These are phyloP conservation scores for Chenopodium berlandieri DNA, from an alignment of 148 eudicot genomes.

Conservation along the genomic window DNA sequence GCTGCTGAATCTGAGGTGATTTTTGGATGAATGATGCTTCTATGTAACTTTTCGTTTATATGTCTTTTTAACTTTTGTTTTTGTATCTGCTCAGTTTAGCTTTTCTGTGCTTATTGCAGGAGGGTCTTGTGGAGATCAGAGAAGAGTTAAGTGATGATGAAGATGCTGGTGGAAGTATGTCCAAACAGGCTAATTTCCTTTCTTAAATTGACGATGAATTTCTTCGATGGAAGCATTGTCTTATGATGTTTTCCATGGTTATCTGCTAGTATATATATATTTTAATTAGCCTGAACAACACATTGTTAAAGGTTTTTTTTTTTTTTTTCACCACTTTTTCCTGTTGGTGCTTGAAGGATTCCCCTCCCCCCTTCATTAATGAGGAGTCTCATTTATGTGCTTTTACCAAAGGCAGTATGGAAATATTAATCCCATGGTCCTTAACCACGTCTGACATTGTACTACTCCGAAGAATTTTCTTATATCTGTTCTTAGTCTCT, in stretches of 20 bases:
- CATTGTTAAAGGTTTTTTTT: neutral
- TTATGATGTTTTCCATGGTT: neutral
- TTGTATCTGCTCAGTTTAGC: conserved; percentile 11
- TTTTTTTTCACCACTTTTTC: no score
- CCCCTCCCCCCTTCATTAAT: neutral
- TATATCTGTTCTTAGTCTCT: neutral
- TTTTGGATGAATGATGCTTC: neutral
- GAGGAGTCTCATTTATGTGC: neutral
- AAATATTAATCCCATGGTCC: neutral
- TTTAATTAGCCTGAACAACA: neutral
- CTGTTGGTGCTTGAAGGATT: neutral
- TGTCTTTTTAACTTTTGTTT: neutral
- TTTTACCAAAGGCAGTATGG: neutral
- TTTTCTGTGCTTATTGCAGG: conserved; percentile 43
- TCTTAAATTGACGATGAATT: neutral
- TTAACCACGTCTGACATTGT: no score
- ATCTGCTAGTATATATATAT: neutral
- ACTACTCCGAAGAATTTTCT: neutral
- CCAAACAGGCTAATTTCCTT: conserved; percentile 33
- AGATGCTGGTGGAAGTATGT: conserved; percentile 32
- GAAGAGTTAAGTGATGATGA: conserved; percentile 75
- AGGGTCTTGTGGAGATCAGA: conserved; percentile 83
- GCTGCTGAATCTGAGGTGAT: conserved; percentile 77
- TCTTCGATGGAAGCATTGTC: neutral
- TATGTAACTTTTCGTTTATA: neutral